phyloP scores from a whole-genome alignment of 169 alveolate species.

The Babesia ovata region DNA sequence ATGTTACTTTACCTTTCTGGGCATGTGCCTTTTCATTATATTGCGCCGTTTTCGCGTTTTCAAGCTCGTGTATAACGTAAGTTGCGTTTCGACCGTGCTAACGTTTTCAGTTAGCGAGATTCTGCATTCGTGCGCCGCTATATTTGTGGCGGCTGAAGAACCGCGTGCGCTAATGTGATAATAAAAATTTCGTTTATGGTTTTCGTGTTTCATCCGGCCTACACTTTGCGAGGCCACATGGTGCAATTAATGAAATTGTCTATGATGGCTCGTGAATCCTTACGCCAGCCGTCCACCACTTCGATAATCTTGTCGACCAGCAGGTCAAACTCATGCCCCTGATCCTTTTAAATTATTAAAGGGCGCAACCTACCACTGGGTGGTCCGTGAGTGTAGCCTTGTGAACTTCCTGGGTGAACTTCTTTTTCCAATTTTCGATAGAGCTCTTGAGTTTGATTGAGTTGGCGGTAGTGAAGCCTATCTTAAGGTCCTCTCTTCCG shows the following conservation, averaged over 20 bases:
- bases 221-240: conserved; percentile 11
- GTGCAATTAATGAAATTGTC: conserved; percentile 33
- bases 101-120: conserved; percentile 3
- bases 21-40: conserved; percentile 49
- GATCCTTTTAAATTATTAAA: not conserved
- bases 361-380: conserved; percentile 61
- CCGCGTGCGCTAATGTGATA: not conserved
- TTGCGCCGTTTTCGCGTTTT: conserved; percentile 57
- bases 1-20: conserved; percentile 56
- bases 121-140: conserved; percentile 7
- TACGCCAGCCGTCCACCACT: conserved; percentile 63
- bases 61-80: conserved; percentile 32
- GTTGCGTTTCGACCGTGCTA: not conserved
- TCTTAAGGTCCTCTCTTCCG: conserved; percentile 89
- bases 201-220: not conserved
- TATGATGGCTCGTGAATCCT: conserved; percentile 54
- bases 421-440: conserved; percentile 85
- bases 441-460: conserved; percentile 87
- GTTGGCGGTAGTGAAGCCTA: conserved; percentile 88
- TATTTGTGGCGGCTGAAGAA: not conserved
- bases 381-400: conserved; percentile 87
- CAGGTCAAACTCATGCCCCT: conserved; percentile 67
- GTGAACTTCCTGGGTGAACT: conserved; percentile 84
- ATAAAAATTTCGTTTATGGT: not conserved
- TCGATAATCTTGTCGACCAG: conserved; percentile 48